Conservation (phyloP, 495 filamentous ascomycete species). For the Mytilinidion resinicola region DNA sequence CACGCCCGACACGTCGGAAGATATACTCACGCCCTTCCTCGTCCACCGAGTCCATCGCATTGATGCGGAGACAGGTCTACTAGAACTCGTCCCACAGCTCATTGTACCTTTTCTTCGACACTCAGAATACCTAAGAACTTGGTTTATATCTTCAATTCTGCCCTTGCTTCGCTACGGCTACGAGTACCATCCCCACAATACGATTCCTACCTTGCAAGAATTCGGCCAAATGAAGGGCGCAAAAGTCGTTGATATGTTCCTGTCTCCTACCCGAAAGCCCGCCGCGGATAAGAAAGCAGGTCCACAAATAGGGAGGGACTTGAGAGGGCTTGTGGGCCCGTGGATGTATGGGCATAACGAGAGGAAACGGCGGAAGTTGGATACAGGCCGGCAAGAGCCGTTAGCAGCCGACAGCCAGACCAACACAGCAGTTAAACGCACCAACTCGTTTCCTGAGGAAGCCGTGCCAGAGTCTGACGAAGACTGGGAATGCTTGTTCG, state of each 20-base stretch:
- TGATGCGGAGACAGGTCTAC: constrained; percentile 70
- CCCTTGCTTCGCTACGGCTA: constrained; percentile 75
- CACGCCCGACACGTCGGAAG: constrained; percentile 40
- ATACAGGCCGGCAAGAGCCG: constrained; percentile 13
- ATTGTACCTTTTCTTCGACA: constrained; percentile 68
- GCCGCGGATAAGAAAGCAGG: constrained; percentile 17
- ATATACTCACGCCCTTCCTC: constrained; percentile 63
- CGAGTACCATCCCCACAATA: constrained; percentile 68
- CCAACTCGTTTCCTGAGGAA: background rate
- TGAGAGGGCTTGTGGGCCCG: constrained; percentile 69
- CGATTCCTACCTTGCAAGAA: constrained; percentile 48
- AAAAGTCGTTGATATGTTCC: constrained; percentile 58
- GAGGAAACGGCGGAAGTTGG: constrained; percentile 53
- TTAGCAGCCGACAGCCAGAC: background rate
- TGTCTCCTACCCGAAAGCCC: constrained; percentile 52
- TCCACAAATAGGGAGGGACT: constrained; percentile 50
- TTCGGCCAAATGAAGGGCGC: constrained; percentile 59
- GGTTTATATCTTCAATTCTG: constrained; percentile 72
- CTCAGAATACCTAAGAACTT: constrained; percentile 58
- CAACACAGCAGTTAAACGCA: background rate
- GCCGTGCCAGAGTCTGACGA: constrained; percentile 23
- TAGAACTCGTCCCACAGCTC: constrained; percentile 64
- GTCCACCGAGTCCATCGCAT: constrained; percentile 69
- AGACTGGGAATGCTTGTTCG: constrained; percentile 74
- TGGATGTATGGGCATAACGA: constrained; percentile 71